phyloP scores from a whole-genome alignment of 1,284 basidiomycete species.

The Irpex sp. region DNA sequence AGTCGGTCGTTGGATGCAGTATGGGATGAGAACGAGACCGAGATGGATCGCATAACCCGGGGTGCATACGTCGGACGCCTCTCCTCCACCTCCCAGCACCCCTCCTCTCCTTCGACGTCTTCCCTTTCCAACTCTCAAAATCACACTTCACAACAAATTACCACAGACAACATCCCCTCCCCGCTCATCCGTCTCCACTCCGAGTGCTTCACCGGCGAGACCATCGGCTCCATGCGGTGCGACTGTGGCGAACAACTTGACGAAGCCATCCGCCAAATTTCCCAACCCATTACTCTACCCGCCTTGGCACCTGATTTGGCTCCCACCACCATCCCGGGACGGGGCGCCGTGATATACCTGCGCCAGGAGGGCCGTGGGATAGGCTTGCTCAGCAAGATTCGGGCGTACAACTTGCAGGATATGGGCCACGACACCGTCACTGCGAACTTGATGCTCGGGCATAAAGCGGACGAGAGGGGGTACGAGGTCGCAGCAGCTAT shows the following conservation, averaged over 20 bases:
- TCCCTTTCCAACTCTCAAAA: conserved; percentile 43
- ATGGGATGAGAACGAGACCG: conserved; percentile 91
- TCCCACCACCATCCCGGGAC: conserved; percentile 67
- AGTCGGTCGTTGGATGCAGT: conserved; percentile 87
- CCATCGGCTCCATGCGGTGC: conserved; percentile 97
- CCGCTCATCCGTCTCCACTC: conserved; percentile 97
- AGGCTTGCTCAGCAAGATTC: conserved; percentile 94
- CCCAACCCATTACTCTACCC: conserved; percentile 70
- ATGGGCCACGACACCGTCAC: conserved; percentile 98
- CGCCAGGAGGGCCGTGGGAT: conserved; percentile 99
- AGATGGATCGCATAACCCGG: conserved; percentile 92
- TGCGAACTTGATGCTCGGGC: conserved; percentile 95
- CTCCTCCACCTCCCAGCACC: conserved; percentile 61
- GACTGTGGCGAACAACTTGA: conserved; percentile 99
- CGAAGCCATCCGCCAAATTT: conserved; percentile 94
- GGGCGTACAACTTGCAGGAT: conserved; percentile 98
- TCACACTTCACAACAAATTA: conserved; percentile 25
- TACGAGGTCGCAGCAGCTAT: conserved; percentile 95
- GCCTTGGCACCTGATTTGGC: conserved; percentile 31
- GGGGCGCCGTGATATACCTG: conserved; percentile 96
- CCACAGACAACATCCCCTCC: conserved; percentile 56
- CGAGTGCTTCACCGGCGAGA: conserved; percentile 99
- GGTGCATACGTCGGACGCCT: conserved; percentile 95
- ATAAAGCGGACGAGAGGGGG: conserved; percentile 93
- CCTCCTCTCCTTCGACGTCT: conserved; percentile 41